Percentiles rank a stretch among this genome's conserved stretches.
Evolutionary conservation across 1,284 basidiomycete species (phyloP).

Genomic region (Fomes fomentarius): DNA sequence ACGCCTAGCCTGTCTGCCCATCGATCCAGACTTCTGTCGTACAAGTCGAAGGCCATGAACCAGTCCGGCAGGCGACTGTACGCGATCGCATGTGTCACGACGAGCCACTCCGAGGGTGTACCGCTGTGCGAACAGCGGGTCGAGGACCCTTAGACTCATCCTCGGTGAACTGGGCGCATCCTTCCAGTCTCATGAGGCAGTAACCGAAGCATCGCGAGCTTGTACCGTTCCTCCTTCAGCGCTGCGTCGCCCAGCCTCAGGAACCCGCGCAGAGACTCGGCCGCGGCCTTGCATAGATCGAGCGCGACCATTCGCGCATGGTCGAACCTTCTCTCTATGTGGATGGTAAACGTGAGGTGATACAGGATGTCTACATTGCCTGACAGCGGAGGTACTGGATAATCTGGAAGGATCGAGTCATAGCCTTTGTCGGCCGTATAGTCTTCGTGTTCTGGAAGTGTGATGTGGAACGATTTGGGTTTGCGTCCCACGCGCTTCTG

Average conservation of each 20-base stretch:
- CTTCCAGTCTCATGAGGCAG: constrained; percentile 47
- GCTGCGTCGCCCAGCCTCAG: constrained; percentile 53
- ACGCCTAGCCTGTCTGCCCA: constrained; percentile 45
- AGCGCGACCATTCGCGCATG: constrained; percentile 39
- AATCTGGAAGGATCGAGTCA: constrained; percentile 41
- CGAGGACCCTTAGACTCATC: constrained; percentile 54
- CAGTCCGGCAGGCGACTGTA: constrained; percentile 55
- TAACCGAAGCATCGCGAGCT: constrained; percentile 57
- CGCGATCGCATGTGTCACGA: constrained; percentile 62
- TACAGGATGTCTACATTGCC: constrained; percentile 44
- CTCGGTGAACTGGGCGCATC: constrained; percentile 50
- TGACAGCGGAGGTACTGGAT: constrained; percentile 29
- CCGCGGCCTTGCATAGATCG: constrained; percentile 35
- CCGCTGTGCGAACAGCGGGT: constrained; percentile 53
- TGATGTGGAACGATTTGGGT: constrained; percentile 59
- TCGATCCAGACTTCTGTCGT: constrained; percentile 48
- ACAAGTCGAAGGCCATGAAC: constrained; percentile 65
- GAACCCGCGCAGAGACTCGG: constrained; percentile 49
- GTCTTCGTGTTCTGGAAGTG: constrained; percentile 45
- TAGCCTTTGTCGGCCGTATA: constrained; percentile 52
- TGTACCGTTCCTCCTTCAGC: constrained; percentile 37
- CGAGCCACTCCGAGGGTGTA: constrained; percentile 66
- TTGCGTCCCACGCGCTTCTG: constrained; percentile 51
- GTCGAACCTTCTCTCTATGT: constrained; percentile 40
- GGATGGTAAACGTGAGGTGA: constrained; percentile 50